Evolutionary conservation across 2,329 filamentous ascomycete species (phyloP).

Genomic region (Botrytis tulipae): DNA sequence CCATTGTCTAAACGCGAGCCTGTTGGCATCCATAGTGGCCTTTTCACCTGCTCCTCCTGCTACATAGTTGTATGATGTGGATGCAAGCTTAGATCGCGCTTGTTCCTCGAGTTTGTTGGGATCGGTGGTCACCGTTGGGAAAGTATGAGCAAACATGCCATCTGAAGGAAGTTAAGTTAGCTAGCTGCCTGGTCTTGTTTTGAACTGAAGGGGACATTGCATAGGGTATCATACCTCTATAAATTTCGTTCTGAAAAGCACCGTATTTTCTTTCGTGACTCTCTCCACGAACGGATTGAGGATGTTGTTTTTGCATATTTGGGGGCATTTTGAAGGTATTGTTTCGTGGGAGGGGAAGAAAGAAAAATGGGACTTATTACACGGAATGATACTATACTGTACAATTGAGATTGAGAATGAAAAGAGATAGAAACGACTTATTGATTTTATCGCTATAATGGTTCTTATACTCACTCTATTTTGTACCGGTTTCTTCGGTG

Average conservation of each 20-base stretch:
- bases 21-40: constrained; percentile 62
- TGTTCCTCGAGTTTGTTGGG: constrained; percentile 56
- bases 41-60: constrained; percentile 61
- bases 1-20: constrained; percentile 63
- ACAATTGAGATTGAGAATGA: not conserved
- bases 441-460: not conserved
- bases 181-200: not conserved
- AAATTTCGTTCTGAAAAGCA: constrained; percentile 32
- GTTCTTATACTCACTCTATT: not conserved
- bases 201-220: not conserved
- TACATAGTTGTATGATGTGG: constrained; percentile 57
- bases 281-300: constrained; percentile 25
- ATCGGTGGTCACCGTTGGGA: constrained; percentile 57
- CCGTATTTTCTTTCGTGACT: constrained; percentile 29
- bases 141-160: constrained; percentile 49
- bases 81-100: constrained; percentile 49
- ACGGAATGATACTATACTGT: constrained; percentile 1
- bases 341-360: not conserved
- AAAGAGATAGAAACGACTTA: not conserved
- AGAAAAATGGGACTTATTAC: not conserved
- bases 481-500: not conserved
- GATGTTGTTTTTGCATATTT: constrained; percentile 27
- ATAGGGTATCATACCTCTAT: constrained; percentile 24
- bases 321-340: constrained; percentile 22
- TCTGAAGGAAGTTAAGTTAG: constrained; percentile 30